Evolutionary conservation across 2,329 filamentous ascomycete species (phyloP), one percentile per base, ranked within the genome.

Genomic region (Ascochyta clinopodiicola): DNA sequence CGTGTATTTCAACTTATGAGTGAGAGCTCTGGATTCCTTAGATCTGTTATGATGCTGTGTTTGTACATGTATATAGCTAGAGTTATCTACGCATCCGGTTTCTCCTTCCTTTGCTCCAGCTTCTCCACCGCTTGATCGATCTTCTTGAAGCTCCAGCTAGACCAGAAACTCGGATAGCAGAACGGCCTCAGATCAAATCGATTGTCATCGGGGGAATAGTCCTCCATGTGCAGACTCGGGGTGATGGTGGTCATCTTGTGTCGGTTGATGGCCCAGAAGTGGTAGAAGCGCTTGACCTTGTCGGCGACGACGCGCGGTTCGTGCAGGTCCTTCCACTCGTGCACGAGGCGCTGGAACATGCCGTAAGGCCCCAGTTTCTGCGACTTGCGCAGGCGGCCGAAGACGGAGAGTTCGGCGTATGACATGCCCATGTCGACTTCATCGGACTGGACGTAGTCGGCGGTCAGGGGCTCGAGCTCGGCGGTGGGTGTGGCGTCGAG

Each of bases 401-500:
- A 82, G 4, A 79, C 75, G 2, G 74, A 77, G 29, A 86, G 79
- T 61, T 86, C 83, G 43, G 78, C 79, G 69, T 86, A 77, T 7
- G 73, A 75, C 69, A 77, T 75, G 37, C 74, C 73, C 76, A 79
- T 83, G 63, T 85, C 82, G 19, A 73, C 80, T 70, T 86, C 84
- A 62, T 86, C 84, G 57, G 75, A 78, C 60, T 86, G 84, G 5
- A 82, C 80, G 63, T 89, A 88, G 15, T 79, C 79, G 1, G 82
- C 80, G 0, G 87, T 88, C 42, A 90, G 84, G 7, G 89, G 89
- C 63, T 89, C 84, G 68, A 81, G 75, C 56, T 82, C 79, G 10
- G 79, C 79, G 0, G 79, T 81, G 3, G 78, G 79, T 0, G 77
- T 76, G 6, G 79, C 74, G 19, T 69, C 63, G 47, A 92, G 73